Evolutionary conservation across 2,329 filamentous ascomycete genomes (phyloP).

Genomic region (Pseudopyrenochaeta lycopersici): DNA sequence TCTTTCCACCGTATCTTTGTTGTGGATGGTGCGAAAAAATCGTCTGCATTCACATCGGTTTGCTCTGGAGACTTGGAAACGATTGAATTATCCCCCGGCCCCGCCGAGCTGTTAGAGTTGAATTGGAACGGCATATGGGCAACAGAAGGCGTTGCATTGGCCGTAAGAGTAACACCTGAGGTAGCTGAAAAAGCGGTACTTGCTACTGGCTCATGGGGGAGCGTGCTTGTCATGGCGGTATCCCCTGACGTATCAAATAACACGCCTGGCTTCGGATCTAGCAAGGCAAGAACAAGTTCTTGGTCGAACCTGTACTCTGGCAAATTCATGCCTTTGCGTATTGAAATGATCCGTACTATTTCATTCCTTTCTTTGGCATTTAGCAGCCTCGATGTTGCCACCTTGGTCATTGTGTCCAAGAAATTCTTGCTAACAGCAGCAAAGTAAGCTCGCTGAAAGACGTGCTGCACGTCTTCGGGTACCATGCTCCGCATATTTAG

Average conservation of each 20-base stretch:
- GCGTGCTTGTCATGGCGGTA: not conserved
- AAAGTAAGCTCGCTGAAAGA: conserved; percentile 38
- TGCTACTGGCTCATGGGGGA: not conserved
- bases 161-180: not conserved
- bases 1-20: conserved; percentile 37
- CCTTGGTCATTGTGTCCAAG: conserved; percentile 24
- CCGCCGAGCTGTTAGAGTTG: conserved; percentile 14
- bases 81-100: not conserved
- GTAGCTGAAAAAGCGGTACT: not conserved
- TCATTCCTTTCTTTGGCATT: conserved; percentile 33
- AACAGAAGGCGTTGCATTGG: not conserved
- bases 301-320: conserved; percentile 37
- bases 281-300: conserved; percentile 33
- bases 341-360: conserved; percentile 24
- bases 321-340: conserved; percentile 27
- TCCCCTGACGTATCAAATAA: not conserved
- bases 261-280: conserved; percentile 16
- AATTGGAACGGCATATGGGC: conserved; percentile 22
- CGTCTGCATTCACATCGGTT: conserved; percentile 3
- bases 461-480: conserved; percentile 27
- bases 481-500: conserved; percentile 30
- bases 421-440: conserved; percentile 34
- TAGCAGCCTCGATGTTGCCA: conserved; percentile 18
- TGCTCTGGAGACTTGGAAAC: not conserved
- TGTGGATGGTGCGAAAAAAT: conserved; percentile 32